These are phyloP conservation scores for Tothia fuscella DNA, from an alignment of 2,329 filamentous ascomycete species.

Conservation along the genomic window DNA sequence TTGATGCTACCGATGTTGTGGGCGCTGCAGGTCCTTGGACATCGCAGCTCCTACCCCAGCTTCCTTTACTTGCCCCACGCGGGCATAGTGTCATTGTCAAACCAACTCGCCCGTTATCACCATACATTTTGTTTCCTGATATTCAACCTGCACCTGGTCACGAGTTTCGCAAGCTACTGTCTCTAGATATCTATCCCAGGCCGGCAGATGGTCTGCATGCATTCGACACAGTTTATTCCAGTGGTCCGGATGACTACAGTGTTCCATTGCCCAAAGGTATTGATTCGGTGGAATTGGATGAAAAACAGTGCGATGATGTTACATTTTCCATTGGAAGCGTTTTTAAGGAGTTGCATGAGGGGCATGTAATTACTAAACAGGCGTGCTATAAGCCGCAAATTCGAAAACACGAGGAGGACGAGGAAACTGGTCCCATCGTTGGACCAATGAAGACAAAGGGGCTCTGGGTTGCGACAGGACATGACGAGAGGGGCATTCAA, in stretches of 20 bases:
- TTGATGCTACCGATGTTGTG: constrained; percentile 46
- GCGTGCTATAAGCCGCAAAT: constrained; percentile 89
- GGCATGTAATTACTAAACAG: constrained; percentile 57
- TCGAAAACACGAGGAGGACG: no score
- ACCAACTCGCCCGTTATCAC: no score
- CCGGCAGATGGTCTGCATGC: no score
- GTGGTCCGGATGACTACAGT: no score
- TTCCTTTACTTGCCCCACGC: constrained; percentile 46
- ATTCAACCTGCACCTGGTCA: no score
- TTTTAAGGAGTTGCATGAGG: constrained; percentile 32
- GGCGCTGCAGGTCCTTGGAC: constrained; percentile 54
- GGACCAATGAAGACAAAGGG: constrained; percentile 63
- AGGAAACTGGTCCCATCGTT: constrained; percentile 57
- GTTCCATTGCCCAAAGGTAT: no score
- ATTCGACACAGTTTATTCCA: no score
- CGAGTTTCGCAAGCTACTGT: no score
- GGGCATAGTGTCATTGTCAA: constrained; percentile 52
- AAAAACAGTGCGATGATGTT: constrained; percentile 57
- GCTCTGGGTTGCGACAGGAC: constrained; percentile 70
- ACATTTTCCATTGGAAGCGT: constrained; percentile 69
- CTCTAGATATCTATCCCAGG: no score
- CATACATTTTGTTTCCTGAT: no score
- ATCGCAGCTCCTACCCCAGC: constrained; percentile 36
- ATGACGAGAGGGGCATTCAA: constrained; percentile 97
- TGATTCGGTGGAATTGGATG: no score